Evolutionary conservation across 768 basidiomycete genomes (phyloP).

Genomic region (Termitomyces sp.): DNA sequence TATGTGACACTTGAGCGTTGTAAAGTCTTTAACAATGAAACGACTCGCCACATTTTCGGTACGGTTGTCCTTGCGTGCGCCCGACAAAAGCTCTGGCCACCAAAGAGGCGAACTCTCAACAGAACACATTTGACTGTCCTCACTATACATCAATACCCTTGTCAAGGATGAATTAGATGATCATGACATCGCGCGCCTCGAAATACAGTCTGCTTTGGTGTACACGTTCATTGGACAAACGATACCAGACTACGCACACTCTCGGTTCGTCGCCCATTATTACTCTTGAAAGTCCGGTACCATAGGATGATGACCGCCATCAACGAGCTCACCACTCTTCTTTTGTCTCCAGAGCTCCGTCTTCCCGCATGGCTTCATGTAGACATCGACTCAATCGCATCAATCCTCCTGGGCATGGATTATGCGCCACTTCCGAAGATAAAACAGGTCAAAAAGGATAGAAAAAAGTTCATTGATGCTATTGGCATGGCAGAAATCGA

Average conservation of each 20-base stretch:
- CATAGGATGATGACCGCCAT: conserved; percentile 12
- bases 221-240: conserved; percentile 18
- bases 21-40: neutral
- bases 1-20: too few species aligned
- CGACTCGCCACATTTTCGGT: conserved; percentile 22
- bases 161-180: conserved; percentile 7
- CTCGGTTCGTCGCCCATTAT: conserved; percentile 9
- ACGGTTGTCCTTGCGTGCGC: conserved; percentile 20
- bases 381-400: conserved; percentile 10
- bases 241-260: conserved; percentile 18
- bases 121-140: conserved; percentile 16
- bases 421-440: neutral
- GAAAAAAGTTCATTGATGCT: conserved; percentile 5
- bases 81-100: conserved; percentile 12
- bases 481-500: conserved; percentile 12
- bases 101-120: conserved; percentile 9
- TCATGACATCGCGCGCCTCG: conserved; percentile 4
- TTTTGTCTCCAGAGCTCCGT: conserved; percentile 9
- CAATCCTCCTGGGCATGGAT: conserved; percentile 5
- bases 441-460: neutral
- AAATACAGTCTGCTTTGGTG: conserved; percentile 21
- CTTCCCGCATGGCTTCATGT: conserved; percentile 21
- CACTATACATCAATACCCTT: conserved; percentile 22
- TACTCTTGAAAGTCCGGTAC: neutral
- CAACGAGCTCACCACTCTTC: conserved; percentile 7